Percentiles rank a stretch among this genome's conserved stretches.
Conservation (phyloP, 805 yeast species). For the Jamesozyma piceae region DNA sequence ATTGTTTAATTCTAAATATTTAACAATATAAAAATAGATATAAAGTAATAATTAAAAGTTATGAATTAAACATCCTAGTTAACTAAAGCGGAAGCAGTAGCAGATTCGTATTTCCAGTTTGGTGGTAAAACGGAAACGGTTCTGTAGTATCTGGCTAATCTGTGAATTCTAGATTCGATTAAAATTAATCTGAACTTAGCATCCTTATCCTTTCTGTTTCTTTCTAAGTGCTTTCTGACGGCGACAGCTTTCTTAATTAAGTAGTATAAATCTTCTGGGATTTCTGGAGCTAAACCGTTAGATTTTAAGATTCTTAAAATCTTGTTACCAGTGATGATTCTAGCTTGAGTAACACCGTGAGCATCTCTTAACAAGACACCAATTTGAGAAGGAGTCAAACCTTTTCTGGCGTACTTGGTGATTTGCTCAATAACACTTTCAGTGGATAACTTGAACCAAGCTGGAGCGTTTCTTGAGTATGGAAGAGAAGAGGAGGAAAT, state of each 20-base stretch:
- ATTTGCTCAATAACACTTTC: conserved; percentile 96
- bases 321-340: conserved; percentile 98
- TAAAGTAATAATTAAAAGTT: conserved; percentile 11
- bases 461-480: conserved; percentile 96
- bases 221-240: conserved; percentile 99
- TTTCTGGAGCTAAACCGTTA: conserved; percentile 99
- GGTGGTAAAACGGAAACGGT: conserved; percentile 98
- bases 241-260: conserved; percentile 99
- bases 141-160: conserved; percentile 99
- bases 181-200: conserved; percentile 99
- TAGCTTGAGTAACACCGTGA: conserved; percentile 98
- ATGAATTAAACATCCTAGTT: conserved; percentile 50
- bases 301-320: conserved; percentile 97
- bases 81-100: conserved; percentile 99
- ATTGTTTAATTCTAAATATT: background rate
- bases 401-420: conserved; percentile 99
- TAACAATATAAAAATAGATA: background rate
- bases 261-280: conserved; percentile 99
- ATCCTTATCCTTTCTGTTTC: conserved; percentile 99
- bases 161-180: conserved; percentile 99
- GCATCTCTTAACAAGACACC: conserved; percentile 99
- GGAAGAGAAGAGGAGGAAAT: conserved; percentile 98
- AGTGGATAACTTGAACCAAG: conserved; percentile 97
- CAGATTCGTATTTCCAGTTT: conserved; percentile 99
- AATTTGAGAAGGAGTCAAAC: conserved; percentile 98